A percentile compares a stretch with the other conserved stretches of the same genome.
phyloP scores from a whole-genome alignment of 2,329 filamentous ascomycete species.

The Aureobasidium lini region DNA sequence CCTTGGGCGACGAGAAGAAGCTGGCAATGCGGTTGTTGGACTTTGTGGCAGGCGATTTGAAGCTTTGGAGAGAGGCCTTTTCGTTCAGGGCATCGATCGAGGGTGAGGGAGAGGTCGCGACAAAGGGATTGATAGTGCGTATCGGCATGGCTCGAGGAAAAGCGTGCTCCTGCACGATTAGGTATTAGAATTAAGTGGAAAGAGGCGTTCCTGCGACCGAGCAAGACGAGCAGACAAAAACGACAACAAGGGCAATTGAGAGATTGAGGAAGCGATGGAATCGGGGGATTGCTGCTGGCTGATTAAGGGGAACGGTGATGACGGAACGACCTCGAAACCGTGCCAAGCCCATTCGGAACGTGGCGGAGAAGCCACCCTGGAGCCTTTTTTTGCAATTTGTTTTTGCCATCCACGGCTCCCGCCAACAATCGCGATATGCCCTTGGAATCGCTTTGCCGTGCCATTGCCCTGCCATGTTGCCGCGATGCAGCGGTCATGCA shows the following conservation, averaged over 20 bases:
- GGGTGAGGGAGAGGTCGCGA: constrained; percentile 42
- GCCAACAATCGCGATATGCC: background rate
- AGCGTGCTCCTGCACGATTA: constrained; percentile 12
- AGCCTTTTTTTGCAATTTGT: constrained; percentile 1
- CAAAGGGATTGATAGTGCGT: constrained; percentile 53
- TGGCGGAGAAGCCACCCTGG: background rate
- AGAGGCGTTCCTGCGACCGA: background rate
- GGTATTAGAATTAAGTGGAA: constrained; percentile 13
- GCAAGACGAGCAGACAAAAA: background rate
- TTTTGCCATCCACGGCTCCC: background rate
- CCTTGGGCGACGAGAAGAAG: constrained; percentile 23
- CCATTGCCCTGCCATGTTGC: background rate
- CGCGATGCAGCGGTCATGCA: constrained; percentile 6
- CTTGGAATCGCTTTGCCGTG: background rate
- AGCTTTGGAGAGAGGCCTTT: constrained; percentile 39
- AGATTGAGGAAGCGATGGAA: background rate
- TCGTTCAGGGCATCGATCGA: constrained; percentile 45
- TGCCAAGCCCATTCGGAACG: background rate
- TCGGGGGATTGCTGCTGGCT: background rate
- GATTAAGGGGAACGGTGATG: constrained; percentile 10
- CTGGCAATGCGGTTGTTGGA: constrained; percentile 19
- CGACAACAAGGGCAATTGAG: background rate
- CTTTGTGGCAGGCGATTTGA: constrained; percentile 19
- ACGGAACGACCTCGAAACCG: background rate
- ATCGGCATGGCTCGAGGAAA: constrained; percentile 51